phyloP scores from a whole-genome alignment of 2,329 filamentous ascomycete species.

The Lachnellula willkommii region DNA sequence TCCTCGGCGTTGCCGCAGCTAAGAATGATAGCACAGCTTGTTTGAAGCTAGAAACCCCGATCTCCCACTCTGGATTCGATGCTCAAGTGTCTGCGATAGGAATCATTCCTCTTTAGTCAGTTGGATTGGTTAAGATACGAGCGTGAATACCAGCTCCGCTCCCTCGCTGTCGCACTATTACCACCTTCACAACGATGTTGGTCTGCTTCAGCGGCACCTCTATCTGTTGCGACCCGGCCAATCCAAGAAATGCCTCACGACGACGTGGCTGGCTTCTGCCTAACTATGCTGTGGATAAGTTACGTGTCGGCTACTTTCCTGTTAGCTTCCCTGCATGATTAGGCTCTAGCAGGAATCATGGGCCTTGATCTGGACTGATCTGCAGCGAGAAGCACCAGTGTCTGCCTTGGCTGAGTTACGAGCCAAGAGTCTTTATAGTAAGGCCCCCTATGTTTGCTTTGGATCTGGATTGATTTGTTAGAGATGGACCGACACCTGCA shows the following conservation, averaged over 20 bases:
- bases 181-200: too few relatives aligned
- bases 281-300: constrained; percentile 2
- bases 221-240: too few relatives aligned
- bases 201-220: too few relatives aligned
- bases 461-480: constrained; percentile 16
- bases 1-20: background rate
- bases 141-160: too few relatives aligned
- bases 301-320: constrained; percentile 8
- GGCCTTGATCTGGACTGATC: constrained; percentile 15
- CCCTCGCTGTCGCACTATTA: too few relatives aligned
- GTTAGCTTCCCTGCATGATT: constrained; percentile 11
- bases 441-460: constrained; percentile 15
- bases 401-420: constrained; percentile 11
- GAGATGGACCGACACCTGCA: too few relatives aligned
- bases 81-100: too few relatives aligned
- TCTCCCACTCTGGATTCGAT: too few relatives aligned
- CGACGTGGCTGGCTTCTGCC: constrained; percentile 1
- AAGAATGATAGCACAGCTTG: background rate
- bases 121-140: too few relatives aligned
- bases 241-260: background rate
- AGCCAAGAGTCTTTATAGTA: constrained; percentile 16
- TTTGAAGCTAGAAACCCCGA: background rate
- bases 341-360: constrained; percentile 9
- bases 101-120: too few relatives aligned
- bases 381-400: constrained; percentile 15